Conservation (phyloP, 306 rosid species). For the Pyrus communis region DNA sequence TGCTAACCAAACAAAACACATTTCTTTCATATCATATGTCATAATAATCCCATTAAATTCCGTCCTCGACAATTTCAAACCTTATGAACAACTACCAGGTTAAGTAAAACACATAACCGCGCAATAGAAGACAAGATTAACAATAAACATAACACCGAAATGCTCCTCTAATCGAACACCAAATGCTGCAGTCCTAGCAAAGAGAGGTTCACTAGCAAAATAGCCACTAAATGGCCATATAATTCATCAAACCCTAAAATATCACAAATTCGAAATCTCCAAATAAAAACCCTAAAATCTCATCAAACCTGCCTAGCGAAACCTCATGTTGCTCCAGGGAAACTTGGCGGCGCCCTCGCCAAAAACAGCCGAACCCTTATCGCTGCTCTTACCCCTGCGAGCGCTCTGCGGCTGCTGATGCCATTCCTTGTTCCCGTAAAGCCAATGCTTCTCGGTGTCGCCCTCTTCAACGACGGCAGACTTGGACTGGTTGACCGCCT, state of each 20-base stretch:
- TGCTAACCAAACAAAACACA: neutral
- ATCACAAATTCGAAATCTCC: neutral
- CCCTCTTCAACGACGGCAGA: constrained; percentile 48
- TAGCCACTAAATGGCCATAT: neutral
- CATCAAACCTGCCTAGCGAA: constrained; percentile 31
- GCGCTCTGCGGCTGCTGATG: neutral
- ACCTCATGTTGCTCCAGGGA: constrained; percentile 75
- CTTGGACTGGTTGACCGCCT: constrained; percentile 38
- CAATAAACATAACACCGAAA: neutral
- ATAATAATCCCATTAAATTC: neutral
- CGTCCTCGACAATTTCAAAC: neutral
- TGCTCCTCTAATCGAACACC: neutral
- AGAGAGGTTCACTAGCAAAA: neutral
- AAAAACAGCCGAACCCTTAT: constrained; percentile 15
- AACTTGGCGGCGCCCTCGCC: constrained; percentile 40
- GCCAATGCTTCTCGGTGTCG: constrained; percentile 59
- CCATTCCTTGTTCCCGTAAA: constrained; percentile 25
- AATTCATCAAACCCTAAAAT: neutral
- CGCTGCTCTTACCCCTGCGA: neutral
- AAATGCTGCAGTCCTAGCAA: neutral
- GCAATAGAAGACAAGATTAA: neutral
- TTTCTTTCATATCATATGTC: neutral
- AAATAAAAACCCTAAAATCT: neutral
- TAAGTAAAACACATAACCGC: neutral
- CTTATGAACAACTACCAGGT: neutral